Base-by-base conservation (phyloP, 495 filamentous ascomycete species). In the Paragyromitra xinjiangensis region DNA sequence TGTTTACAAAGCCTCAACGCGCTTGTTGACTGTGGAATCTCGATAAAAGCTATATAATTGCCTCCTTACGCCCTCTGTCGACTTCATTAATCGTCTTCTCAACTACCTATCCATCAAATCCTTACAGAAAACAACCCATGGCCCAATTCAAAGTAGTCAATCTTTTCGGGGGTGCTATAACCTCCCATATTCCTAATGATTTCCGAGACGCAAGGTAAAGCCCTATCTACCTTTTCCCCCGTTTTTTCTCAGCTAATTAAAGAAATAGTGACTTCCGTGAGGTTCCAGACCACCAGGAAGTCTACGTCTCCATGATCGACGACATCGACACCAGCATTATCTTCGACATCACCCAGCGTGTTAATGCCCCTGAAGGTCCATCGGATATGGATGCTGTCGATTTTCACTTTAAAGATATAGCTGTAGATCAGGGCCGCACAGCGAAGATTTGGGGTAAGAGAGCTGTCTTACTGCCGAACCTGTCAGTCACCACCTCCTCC, bases 281-380 rank as follows among this genome's bases (percentile, higher is more conserved):
- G 86, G 90, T 99, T 51, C 95, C 95, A 59, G 92, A 97, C 83
- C 90, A 97, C 84, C 94, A 99, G 85, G 95, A 99, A 87, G 91
- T 97, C 79, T 97, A 90, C 84, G 90, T 99, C 83, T 93, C 93
- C 82, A 83, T 83, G 22, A 89, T 91, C 71, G 93, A 94, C 63
- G 87, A 87, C 73, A 87, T 88, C 82, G 88, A 90, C 80, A 91
- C 92, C 34, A 92, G 87, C 85, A 88, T 97, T 79, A 94, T 96
- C 83, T 86, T 97, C 85, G 95, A 99, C 69, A 92, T 99, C 83
- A 89, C 90, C 68, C 90, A 97, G 84, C 88, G 89, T 70, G 90
- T 95, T 22, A 62, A 79, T 55, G 78, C 77, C 4, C 76, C 80
- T 24, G 79, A 83, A n/a, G 84, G 87, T 70, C 67, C 84, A 64